Evolutionary conservation across 257 asterid genomes (phyloP).

Genomic region (Fraxinus quadrangulata): DNA sequence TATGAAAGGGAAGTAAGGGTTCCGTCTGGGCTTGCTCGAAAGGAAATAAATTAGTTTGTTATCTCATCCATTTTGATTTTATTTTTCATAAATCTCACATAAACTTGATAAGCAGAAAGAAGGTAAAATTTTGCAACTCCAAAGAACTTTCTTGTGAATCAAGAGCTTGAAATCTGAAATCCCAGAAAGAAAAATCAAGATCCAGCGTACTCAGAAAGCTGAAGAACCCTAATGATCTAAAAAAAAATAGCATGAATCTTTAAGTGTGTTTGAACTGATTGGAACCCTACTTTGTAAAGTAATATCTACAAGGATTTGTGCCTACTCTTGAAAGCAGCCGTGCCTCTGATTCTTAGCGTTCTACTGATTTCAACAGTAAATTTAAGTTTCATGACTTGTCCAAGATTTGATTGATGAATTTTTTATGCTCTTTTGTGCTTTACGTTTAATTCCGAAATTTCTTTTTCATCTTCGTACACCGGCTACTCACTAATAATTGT

Average conservation of each 20-base stretch:
- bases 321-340: neutral
- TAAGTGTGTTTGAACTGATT: neutral
- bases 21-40: neutral
- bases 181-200: constrained; percentile 19
- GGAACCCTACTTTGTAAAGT: constrained; percentile 20
- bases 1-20: constrained; percentile 17
- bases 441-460: neutral
- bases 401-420: neutral
- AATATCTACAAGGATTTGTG: neutral
- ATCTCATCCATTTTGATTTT: neutral
- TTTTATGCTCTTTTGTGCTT: constrained; percentile 7
- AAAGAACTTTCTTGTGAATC: constrained; percentile 10
- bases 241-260: constrained; percentile 24
- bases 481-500: constrained; percentile 35
- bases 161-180: constrained; percentile 19
- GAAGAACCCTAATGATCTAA: constrained; percentile 39
- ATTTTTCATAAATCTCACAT: neutral
- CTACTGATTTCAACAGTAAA: neutral
- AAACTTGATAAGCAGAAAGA: neutral
- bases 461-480: constrained; percentile 38
- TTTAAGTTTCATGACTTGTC: neutral
- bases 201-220: neutral
- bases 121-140: neutral
- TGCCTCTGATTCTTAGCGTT: constrained; percentile 34
- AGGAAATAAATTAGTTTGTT: neutral